phyloP scores from a whole-genome alignment of 192 early-diverging fungal species.

The Helicostylum pulchrum region DNA sequence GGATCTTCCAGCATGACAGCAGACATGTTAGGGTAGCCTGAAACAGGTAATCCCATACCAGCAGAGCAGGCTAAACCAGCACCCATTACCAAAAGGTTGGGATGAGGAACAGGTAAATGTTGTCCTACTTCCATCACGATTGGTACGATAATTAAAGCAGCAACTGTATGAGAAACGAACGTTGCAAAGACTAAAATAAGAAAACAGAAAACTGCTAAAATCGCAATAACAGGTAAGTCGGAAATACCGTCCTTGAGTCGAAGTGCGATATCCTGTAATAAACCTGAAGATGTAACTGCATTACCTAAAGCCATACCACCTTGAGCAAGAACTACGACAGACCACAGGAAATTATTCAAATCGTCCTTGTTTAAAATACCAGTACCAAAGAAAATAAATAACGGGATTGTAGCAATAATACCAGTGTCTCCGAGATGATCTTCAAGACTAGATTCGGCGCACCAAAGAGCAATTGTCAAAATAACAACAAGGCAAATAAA shows the following conservation, averaged over 20 bases:
- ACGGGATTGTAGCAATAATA: constrained; percentile 65
- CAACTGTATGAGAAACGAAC: constrained; percentile 80
- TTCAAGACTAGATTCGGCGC: constrained; percentile 57
- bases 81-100: constrained; percentile 70
- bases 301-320: constrained; percentile 75
- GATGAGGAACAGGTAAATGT: constrained; percentile 61
- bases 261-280: constrained; percentile 60
- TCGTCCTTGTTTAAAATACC: constrained; percentile 73
- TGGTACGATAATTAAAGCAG: constrained; percentile 72
- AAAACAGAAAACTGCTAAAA: constrained; percentile 55
- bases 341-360: constrained; percentile 64
- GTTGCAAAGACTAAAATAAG: constrained; percentile 66
- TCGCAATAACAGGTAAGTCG: constrained; percentile 48
- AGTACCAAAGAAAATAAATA: constrained; percentile 71
- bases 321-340: constrained; percentile 64
- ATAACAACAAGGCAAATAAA: constrained; percentile 58
- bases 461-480: constrained; percentile 71
- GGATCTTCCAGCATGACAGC: constrained; percentile 66
- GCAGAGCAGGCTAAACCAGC: constrained; percentile 48
- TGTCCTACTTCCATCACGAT: constrained; percentile 68
- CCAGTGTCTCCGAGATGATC: constrained; percentile 67
- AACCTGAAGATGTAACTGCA: constrained; percentile 66
- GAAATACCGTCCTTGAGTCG: constrained; percentile 51
- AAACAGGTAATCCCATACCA: constrained; percentile 59
- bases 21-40: constrained; percentile 77